Evolutionary conservation across 352 stramenopile genomes (phyloP), one percentile per base, ranked within the genome.

Genomic region (Pythium insidiosum): DNA sequence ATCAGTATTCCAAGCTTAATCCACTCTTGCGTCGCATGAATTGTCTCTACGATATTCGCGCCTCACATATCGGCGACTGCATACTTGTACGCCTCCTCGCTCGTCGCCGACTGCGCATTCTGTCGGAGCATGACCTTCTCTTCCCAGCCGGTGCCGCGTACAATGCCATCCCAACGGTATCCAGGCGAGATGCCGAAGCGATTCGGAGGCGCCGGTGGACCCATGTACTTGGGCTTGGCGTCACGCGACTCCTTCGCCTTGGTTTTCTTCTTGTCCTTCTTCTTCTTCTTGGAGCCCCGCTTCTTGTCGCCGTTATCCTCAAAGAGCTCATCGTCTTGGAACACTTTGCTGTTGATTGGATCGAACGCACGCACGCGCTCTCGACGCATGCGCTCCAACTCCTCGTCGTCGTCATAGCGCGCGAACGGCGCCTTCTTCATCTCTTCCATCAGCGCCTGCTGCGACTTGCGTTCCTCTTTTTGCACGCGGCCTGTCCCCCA

Each of bases 151-250:
- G 96, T 98, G 22, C 95, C 88, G 13, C 95, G 79, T 54, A 98
- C 95, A 37, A 98, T 83, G 23, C 95, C 96, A 64, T 99, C 95
- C 96, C 96, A 99, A n/a, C 95, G 82, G 68, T 99, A 99, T 18
- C 96, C 96, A 20, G 96, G 95, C 21, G 59, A 44, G 41, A 99
- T 97, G 34, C 78, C 73, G 56, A 97, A 95, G 22, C 80, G 77
- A 43, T 92, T 92, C 22, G 74, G 65, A 20, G 74, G 76, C 15
- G 80, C 73, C n/a, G 72, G 73, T 11, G 79, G 79, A 3, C 79
- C 79, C 0, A 70, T 47, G 44, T 92, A 92, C 40, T 74, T 79
- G 1, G 72, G 76, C 31, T 88, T 88, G 18, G 1, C 22, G 21
- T 47, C 62, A 21, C n/a, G 42, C 5, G 29, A 38, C 18, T 58